These are phyloP conservation scores for Cenchrus fungigraminus DNA, from an alignment of 176 grass and related monocot species.

Conservation along the genomic window DNA sequence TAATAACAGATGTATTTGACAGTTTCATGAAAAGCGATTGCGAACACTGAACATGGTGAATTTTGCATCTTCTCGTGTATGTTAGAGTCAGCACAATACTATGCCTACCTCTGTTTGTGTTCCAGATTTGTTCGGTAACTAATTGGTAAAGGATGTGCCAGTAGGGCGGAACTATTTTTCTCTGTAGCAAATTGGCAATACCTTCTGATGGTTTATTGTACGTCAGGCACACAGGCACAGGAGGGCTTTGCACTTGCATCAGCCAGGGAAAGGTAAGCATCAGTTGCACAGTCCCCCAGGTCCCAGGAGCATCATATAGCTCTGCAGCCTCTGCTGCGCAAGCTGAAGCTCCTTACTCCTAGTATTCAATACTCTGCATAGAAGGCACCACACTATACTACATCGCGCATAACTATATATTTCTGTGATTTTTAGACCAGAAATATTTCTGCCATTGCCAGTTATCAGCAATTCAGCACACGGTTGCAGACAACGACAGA, in stretches of 20 bases:
- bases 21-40: background rate
- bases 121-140: background rate
- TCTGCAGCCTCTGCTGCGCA: background rate
- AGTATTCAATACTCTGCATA: background rate
- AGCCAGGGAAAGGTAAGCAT: background rate
- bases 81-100: too few relatives aligned
- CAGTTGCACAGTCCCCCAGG: background rate
- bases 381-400: conserved; percentile 13
- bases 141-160: background rate
- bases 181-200: background rate
- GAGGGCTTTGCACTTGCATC: background rate
- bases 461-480: background rate
- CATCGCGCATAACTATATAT: background rate
- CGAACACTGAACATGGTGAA: background rate
- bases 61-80: background rate
- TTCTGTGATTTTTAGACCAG: background rate
- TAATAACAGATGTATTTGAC: background rate
- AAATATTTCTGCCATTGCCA: background rate
- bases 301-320: background rate
- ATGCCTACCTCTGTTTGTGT: background rate
- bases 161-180: background rate
- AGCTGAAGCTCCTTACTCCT: background rate
- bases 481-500: background rate
- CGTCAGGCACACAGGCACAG: background rate
- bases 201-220: background rate